These are phyloP conservation scores for Claviceps africana DNA, from an alignment of 2,329 filamentous ascomycete genomes.

Conservation along the genomic window DNA sequence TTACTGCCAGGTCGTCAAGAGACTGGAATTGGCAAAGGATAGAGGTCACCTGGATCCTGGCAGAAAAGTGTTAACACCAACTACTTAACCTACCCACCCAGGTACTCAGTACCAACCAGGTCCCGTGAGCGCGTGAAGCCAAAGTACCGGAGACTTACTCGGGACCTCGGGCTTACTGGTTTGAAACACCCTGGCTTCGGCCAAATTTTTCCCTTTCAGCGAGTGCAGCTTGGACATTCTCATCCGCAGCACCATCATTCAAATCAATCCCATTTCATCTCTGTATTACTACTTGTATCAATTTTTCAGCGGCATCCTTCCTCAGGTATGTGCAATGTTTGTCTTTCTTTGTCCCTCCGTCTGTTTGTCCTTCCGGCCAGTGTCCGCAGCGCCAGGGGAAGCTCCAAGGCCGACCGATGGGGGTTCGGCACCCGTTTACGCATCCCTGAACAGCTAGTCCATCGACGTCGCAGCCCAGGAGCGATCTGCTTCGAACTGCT, in stretches of 20 bases:
- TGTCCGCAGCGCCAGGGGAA: neutral
- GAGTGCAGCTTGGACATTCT: neutral
- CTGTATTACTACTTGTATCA: constrained; percentile 4
- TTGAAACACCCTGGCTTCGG: constrained; percentile 7
- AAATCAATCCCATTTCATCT: neutral
- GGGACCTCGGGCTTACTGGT: constrained; percentile 19
- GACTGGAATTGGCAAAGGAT: no score
- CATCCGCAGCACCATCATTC: neutral
- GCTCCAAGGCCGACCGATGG: neutral
- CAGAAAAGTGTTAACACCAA: no score
- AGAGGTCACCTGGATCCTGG: no score
- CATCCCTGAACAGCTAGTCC: neutral
- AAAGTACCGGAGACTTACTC: constrained; percentile 10
- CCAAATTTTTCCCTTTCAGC: constrained; percentile 16
- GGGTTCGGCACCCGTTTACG: neutral
- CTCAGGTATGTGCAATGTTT: constrained; percentile 2
- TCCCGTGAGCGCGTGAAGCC: neutral
- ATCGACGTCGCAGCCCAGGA: neutral
- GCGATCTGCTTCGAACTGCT: neutral
- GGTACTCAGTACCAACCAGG: no score
- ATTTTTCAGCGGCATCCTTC: neutral
- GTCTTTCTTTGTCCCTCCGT: neutral
- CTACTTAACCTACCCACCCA: no score
- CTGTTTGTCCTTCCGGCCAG: neutral
- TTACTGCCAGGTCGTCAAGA: no score